Evolutionary conservation across 192 early-diverging fungal species (phyloP).

Genomic region (Coemansia sp.): DNA sequence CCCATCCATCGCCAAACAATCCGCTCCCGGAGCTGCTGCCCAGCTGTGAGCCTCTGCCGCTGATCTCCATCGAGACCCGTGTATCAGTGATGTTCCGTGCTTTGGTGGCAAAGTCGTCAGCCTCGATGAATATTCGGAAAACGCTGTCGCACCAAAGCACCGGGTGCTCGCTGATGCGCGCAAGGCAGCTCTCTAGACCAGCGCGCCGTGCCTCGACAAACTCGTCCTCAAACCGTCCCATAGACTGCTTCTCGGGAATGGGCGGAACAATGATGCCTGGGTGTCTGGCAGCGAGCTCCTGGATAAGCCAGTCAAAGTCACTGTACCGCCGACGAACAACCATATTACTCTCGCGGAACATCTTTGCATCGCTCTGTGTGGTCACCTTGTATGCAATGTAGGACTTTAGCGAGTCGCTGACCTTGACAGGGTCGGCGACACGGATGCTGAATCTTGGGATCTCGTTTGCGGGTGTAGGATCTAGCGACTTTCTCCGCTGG

Average conservation of each 20-base stretch:
- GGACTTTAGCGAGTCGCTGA: conserved; percentile 83
- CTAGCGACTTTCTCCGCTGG: conserved; percentile 48
- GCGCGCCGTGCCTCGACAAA: conserved; percentile 88
- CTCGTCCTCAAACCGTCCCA: conserved; percentile 92
- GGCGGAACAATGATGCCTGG: conserved; percentile 91
- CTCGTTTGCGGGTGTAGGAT: conserved; percentile 39
- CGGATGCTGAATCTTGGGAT: conserved; percentile 63
- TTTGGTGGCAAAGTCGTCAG: conserved; percentile 76
- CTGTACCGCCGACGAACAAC: conserved; percentile 84
- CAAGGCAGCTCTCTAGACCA: conserved; percentile 80
- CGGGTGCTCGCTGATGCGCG: conserved; percentile 78
- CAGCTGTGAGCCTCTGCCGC: conserved; percentile 32
- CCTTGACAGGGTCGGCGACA: conserved; percentile 86
- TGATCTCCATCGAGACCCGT: conserved; percentile 41
- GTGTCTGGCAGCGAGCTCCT: conserved; percentile 72
- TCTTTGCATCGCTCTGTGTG: conserved; percentile 78
- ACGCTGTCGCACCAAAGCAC: conserved; percentile 80
- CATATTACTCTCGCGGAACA: conserved; percentile 75
- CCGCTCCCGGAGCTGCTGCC: conserved; percentile 24
- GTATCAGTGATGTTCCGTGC: conserved; percentile 43
- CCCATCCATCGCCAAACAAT: conserved; percentile 72
- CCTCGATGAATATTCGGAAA: conserved; percentile 84
- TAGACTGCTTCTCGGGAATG: conserved; percentile 89
- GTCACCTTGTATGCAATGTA: conserved; percentile 86
- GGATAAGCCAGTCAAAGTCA: conserved; percentile 93